Base-by-base conservation (phyloP, 768 basidiomycete species). In the Rhodosporidiobolus odoratus region DNA sequence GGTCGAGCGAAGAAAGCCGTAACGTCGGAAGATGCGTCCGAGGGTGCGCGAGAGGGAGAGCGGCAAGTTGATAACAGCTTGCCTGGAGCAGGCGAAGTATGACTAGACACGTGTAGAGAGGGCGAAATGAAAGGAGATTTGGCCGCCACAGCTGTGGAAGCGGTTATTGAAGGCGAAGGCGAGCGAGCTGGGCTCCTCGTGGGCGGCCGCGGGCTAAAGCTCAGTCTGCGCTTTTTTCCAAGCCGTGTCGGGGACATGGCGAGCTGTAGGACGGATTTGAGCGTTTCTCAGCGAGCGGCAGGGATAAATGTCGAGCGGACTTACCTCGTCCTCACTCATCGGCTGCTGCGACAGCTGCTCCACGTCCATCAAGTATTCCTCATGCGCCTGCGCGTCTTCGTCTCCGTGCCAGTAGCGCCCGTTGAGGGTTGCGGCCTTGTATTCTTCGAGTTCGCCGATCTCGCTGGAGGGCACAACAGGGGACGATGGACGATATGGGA, bases 281-380 rank as follows among this genome's bases (percentile, higher is more conserved):
- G 53, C 40, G 43, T 50, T 32, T 9, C 23, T 1, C 30, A 32
- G 19, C n/a, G 4, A 30, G 2, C 6, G 4, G 32, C 37, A 38
- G 53, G 27, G 34, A n/a, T 13, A 6, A 40, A 43, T 10, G 43
- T 21, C 4, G n/a, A 7, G 25, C n/a, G n/a, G n/a, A 47, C 65
- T 17, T 56, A 66, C 69, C 65, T 71, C 69, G 35, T 71, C 69
- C 13, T 71, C 69, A 52, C 65, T 66, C 35, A n/a, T 3, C 5
- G 15, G 34, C 32, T 48, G 23, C 5, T 13, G 7, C 8, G 30
- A 17, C 40, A 15, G 6, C n/a, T 68, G 37, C 19, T 27, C 48
- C 48, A 40, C 3, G 35, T 38, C n/a, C 50, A 37, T 34, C 4
- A 16, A 25, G 6, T 50, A 25, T 27, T 35, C 19, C 30, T 38